Conservation (phyloP, 2,329 filamentous ascomycete genomes). For the Colletotrichum chrysophilum region DNA sequence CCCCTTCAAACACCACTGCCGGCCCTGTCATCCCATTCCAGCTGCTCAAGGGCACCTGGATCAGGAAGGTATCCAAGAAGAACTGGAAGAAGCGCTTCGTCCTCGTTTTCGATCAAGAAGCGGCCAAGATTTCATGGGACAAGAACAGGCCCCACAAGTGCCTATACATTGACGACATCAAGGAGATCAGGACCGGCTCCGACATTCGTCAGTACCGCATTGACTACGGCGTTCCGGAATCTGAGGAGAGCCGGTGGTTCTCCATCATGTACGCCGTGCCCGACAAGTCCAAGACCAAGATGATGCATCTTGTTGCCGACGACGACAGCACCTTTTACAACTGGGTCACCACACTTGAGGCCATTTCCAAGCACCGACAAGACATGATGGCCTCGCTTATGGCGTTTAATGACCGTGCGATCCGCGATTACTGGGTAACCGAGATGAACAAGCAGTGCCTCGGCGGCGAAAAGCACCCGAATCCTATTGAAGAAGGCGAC, state of each 20-base stretch:
- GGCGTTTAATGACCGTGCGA: constrained; percentile 81
- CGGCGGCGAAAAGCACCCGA: constrained; percentile 44
- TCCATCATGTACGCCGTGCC: constrained; percentile 86
- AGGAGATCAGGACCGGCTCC: constrained; percentile 82
- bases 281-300: constrained; percentile 82
- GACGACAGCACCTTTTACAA: constrained; percentile 73
- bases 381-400: constrained; percentile 90
- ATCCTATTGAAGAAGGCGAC: constrained; percentile 65
- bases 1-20: constrained; percentile 46
- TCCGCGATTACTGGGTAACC: constrained; percentile 83
- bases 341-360: constrained; percentile 86
- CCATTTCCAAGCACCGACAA: constrained; percentile 84
- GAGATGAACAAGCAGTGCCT: constrained; percentile 77
- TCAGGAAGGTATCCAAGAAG: constrained; percentile 88
- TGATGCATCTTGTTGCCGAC: constrained; percentile 85
- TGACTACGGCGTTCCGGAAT: constrained; percentile 75
- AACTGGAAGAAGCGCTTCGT: constrained; percentile 73
- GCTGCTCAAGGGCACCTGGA: constrained; percentile 77
- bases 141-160: constrained; percentile 77
- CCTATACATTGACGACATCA: constrained; percentile 94
- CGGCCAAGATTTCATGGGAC: constrained; percentile 90
- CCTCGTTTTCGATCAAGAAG: constrained; percentile 78
- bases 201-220: constrained; percentile 90
- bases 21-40: constrained; percentile 79
- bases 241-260: constrained; percentile 78